Evolutionary conservation across 1,284 basidiomycete genomes (phyloP).

Genomic region (Trichosporon coremiiforme): DNA sequence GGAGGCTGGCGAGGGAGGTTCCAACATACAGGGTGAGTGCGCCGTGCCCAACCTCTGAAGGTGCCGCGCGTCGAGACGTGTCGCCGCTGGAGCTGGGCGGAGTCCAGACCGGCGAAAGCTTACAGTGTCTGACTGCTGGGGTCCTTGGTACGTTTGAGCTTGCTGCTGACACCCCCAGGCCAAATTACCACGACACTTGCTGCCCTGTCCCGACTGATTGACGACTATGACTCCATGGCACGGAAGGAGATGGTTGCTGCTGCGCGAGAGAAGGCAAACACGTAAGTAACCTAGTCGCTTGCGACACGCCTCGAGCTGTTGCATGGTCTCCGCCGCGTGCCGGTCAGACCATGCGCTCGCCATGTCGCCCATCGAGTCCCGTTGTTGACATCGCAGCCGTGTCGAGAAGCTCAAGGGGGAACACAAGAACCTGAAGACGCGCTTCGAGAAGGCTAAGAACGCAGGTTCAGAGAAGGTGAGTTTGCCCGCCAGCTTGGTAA

Average conservation of each 20-base stretch:
- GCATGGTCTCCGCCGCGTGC: no score
- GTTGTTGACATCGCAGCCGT: conserved; percentile 42
- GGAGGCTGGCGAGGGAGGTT: conserved; percentile 74
- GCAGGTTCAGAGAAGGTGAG: conserved; percentile 49
- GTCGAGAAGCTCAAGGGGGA: conserved; percentile 58
- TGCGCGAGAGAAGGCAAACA: conserved; percentile 90
- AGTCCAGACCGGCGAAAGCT: no score
- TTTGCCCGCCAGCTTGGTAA: neutral
- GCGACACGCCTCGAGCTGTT: neutral
- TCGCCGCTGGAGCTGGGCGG: neutral
- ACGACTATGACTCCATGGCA: conserved; percentile 95
- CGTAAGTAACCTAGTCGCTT: conserved; percentile 61
- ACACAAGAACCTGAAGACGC: conserved; percentile 55
- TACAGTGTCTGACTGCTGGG: no score
- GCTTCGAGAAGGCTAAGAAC: conserved; percentile 57
- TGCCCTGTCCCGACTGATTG: conserved; percentile 87
- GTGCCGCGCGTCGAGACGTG: neutral
- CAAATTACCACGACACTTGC: conserved; percentile 91
- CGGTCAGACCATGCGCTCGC: no score
- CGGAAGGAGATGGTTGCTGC: conserved; percentile 90
- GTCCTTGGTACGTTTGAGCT: no score
- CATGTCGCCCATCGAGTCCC: no score
- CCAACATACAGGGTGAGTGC: conserved; percentile 77
- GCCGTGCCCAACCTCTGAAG: neutral
- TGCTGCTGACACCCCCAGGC: conserved; percentile 61